These are phyloP conservation scores for Allium sativum DNA, from an alignment of 106 monocot genomes.

Conservation along the genomic window DNA sequence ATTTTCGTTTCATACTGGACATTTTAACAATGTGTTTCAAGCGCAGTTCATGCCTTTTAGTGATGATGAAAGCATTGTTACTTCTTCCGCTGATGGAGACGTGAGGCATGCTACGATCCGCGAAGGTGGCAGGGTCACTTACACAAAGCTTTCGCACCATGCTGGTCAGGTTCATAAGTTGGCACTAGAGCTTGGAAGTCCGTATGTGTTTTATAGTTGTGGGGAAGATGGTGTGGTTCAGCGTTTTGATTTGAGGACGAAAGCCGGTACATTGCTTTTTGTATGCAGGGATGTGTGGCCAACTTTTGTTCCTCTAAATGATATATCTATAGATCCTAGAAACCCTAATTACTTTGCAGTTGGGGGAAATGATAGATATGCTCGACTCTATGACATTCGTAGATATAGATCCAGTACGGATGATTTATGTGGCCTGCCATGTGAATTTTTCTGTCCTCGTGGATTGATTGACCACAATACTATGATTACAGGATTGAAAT, in stretches of 20 bases:
- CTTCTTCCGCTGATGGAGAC: conserved; percentile 86
- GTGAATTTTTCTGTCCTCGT: conserved; percentile 49
- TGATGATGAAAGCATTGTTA: conserved; percentile 47
- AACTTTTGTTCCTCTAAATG: conserved; percentile 31
- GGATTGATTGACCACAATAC: conserved; percentile 36
- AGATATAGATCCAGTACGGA: conserved; percentile 35
- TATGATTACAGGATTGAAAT: conserved; percentile 76
- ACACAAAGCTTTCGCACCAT: conserved; percentile 31
- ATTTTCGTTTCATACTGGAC: conserved; percentile 60
- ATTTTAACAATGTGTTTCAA: conserved; percentile 66
- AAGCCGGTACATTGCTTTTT: conserved; percentile 40
- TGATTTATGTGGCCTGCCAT: conserved; percentile 12
- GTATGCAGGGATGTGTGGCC: conserved; percentile 24
- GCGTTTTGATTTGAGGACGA: conserved; percentile 68
- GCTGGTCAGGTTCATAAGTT: conserved; percentile 55
- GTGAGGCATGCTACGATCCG: conserved; percentile 53
- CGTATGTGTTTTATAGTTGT: conserved; percentile 72
- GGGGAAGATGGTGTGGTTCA: conserved; percentile 67
- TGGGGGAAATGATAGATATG: conserved; percentile 69
- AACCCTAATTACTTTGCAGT: conserved; percentile 59
- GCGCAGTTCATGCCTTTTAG: conserved; percentile 67
- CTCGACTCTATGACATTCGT: conserved; percentile 69
- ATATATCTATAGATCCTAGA: conserved; percentile 73
- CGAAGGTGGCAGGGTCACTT: conserved; percentile 38
- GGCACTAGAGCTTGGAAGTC: conserved; percentile 73